Conservation (phyloP, 768 basidiomycete species). For the Mycena galopus region DNA sequence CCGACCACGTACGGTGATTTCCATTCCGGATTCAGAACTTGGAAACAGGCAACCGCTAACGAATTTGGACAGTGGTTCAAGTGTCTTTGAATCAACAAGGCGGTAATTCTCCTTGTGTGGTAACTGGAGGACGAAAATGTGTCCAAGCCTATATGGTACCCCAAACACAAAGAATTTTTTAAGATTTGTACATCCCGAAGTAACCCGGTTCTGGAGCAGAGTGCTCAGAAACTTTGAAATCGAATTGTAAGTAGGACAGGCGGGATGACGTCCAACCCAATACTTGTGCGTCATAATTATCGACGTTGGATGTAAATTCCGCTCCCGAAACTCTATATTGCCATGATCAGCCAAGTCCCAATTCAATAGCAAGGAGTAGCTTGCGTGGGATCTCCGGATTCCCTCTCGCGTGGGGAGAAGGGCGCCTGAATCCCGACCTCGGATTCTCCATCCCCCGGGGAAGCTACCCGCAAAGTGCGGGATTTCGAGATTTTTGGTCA, state of each 20-base stretch:
- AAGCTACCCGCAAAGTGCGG: constrained; percentile 18
- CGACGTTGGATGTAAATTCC: not conserved
- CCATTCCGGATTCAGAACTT: not conserved
- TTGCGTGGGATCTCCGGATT: not conserved
- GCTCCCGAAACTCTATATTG: not conserved
- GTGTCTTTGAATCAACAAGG: too few relatives aligned
- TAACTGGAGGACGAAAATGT: too few relatives aligned
- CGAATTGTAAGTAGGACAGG: too few relatives aligned
- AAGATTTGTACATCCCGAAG: too few relatives aligned
- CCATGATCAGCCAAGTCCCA: not conserved
- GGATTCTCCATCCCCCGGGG: not conserved
- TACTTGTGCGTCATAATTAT: not conserved
- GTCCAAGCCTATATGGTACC: too few relatives aligned
- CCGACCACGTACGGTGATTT: not conserved
- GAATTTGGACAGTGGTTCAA: too few relatives aligned
- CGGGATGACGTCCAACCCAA: not conserved
- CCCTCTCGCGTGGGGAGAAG: not conserved
- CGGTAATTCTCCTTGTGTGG: too few relatives aligned
- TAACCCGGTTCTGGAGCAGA: too few relatives aligned
- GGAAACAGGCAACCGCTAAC: not conserved
- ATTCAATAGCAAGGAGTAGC: not conserved
- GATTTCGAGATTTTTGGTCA: constrained; percentile 8
- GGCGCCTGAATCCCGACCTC: not conserved
- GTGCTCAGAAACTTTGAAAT: too few relatives aligned
- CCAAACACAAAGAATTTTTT: too few relatives aligned